phyloP scores from a whole-genome alignment of 805 yeast species.

The Lachancea sp. region DNA sequence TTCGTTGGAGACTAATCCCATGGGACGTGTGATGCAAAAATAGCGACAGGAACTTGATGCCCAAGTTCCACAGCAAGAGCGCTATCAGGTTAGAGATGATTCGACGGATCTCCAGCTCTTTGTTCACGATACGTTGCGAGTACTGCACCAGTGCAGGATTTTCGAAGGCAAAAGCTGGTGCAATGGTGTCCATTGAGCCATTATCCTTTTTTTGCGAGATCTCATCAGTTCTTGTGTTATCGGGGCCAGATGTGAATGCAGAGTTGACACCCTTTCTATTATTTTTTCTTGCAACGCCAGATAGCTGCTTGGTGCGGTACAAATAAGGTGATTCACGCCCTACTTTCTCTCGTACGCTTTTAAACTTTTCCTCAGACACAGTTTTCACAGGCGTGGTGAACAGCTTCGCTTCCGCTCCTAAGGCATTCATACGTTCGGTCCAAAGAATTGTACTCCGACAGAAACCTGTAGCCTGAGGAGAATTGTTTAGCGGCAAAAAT shows the following conservation, averaged over 20 bases:
- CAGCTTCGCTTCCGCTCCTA: slow-evolving; percentile 10
- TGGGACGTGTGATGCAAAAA: slow-evolving; percentile 16
- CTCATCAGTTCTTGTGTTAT: not conserved
- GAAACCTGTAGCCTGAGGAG: no score
- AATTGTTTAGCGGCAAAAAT: no score
- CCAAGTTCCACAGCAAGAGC: slow-evolving; percentile 29
- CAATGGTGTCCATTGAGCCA: not conserved
- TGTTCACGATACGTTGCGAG: slow-evolving; percentile 35
- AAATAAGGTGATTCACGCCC: slow-evolving; percentile 27
- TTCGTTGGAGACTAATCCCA: slow-evolving; percentile 14
- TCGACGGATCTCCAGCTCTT: slow-evolving; percentile 35
- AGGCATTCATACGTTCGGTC: slow-evolving; percentile 1
- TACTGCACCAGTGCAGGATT: slow-evolving; percentile 28
- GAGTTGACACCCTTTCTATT: not conserved
- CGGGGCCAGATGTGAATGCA: not conserved
- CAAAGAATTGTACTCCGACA: no score
- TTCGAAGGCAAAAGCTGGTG: slow-evolving; percentile 24
- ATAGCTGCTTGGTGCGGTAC: slow-evolving; percentile 20
- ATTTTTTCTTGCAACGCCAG: slow-evolving; percentile 4
- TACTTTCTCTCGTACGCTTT: slow-evolving; percentile 18
- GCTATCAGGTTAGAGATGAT: slow-evolving; percentile 32
- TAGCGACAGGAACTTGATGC: slow-evolving; percentile 17
- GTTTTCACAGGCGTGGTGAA: slow-evolving; percentile 21
- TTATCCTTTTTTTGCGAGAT: not conserved
- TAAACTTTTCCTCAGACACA: slow-evolving; percentile 20